Percentiles rank a stretch among this genome's conserved stretches.
Conservation (phyloP, 805 yeast genomes). For the Metschnikowia bowlesiae region DNA sequence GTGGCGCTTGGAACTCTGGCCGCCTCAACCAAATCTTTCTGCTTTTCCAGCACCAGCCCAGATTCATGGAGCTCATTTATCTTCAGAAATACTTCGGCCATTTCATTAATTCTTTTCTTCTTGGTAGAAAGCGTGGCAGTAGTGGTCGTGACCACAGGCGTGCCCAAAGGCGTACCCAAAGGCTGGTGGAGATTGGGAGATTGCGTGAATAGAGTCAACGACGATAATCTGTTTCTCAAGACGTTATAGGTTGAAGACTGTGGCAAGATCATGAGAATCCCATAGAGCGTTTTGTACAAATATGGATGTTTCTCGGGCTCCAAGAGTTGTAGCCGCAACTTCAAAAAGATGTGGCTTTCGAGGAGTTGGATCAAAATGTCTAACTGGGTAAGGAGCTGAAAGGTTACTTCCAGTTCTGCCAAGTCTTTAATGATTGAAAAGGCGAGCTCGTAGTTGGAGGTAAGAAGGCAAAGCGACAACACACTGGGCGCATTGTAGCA, state of each 20-base stretch:
- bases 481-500: slow-evolving; percentile 87
- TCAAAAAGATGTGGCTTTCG: slow-evolving; percentile 89
- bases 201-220: slow-evolving; percentile 37
- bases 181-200: slow-evolving; percentile 17
- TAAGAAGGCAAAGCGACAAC: slow-evolving; percentile 74
- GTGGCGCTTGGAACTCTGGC: slow-evolving; percentile 5
- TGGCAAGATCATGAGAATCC: slow-evolving; percentile 88
- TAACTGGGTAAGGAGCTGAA: slow-evolving; percentile 75
- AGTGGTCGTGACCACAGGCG: slow-evolving; percentile 15
- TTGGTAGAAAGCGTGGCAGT: slow-evolving; percentile 31
- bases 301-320: slow-evolving; percentile 81
- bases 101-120: slow-evolving; percentile 36
- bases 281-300: slow-evolving; percentile 83
- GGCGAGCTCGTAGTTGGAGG: slow-evolving; percentile 86
- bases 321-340: slow-evolving; percentile 78
- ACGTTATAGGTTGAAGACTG: slow-evolving; percentile 89
- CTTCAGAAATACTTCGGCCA: slow-evolving; percentile 36
- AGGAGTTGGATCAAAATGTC: slow-evolving; percentile 85
- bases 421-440: slow-evolving; percentile 75
- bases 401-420: slow-evolving; percentile 76
- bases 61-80: slow-evolving; percentile 34
- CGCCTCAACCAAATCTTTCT: slow-evolving; percentile 7
- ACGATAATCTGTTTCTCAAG: slow-evolving; percentile 67
- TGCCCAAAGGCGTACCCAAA: slow-evolving; percentile 18
- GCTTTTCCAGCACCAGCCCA: slow-evolving; percentile 3